These are phyloP conservation scores for Xylariaceae sp. DNA, from an alignment of 2,329 filamentous ascomycete species.

Conservation along the genomic window DNA sequence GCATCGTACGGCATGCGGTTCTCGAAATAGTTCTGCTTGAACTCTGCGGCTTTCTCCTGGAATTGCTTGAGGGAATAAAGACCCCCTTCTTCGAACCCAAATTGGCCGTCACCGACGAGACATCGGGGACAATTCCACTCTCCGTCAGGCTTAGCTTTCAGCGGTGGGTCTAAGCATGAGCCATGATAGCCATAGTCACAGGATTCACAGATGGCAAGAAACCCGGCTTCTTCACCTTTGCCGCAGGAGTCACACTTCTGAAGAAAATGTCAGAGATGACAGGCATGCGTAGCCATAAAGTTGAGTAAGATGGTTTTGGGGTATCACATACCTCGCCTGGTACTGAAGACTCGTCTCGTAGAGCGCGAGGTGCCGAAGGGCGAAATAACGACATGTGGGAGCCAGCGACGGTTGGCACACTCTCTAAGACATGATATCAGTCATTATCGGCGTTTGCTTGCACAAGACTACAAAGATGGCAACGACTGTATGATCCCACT, in stretches of 20 bases:
- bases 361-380: slow-evolving; percentile 68
- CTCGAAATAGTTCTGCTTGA: slow-evolving; percentile 92
- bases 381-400: slow-evolving; percentile 96
- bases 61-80: slow-evolving; percentile 95
- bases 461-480: too few species aligned
- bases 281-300: background rate
- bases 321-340: slow-evolving; percentile 41
- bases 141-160: slow-evolving; percentile 72
- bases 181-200: slow-evolving; percentile 89
- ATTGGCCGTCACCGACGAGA: slow-evolving; percentile 92
- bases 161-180: slow-evolving; percentile 81
- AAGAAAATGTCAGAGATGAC: slow-evolving; percentile 22
- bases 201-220: slow-evolving; percentile 80
- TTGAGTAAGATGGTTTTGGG: background rate
- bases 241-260: slow-evolving; percentile 85
- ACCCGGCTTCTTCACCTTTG: slow-evolving; percentile 68
- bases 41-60: slow-evolving; percentile 91
- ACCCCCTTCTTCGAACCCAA: slow-evolving; percentile 94
- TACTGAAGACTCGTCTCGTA: slow-evolving; percentile 50
- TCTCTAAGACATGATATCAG: slow-evolving; percentile 38
- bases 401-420: slow-evolving; percentile 81
- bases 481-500: background rate
- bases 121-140: slow-evolving; percentile 98
- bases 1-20: slow-evolving; percentile 87
- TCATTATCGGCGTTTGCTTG: too few species aligned